These are phyloP conservation scores for Calonectria leucothoes DNA, from an alignment of 2,329 filamentous ascomycete genomes.

Conservation along the genomic window DNA sequence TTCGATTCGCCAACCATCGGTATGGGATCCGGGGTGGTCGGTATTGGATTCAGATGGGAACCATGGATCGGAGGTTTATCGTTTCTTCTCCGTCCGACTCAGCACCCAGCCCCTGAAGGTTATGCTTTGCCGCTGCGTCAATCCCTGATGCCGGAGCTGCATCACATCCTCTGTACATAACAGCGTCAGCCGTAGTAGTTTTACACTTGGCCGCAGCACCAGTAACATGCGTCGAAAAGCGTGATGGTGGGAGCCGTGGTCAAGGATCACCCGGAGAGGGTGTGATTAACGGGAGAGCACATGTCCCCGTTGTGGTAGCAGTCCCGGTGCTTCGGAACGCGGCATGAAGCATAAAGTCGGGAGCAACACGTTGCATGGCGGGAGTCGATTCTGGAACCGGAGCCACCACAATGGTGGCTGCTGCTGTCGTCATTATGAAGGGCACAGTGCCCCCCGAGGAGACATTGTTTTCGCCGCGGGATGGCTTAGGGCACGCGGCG, in stretches of 20 bases:
- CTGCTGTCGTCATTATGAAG: not conserved
- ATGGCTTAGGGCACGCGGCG: not conserved
- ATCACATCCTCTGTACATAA: not conserved
- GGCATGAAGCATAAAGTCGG: slow-evolving; percentile 2
- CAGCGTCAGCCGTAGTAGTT: not conserved
- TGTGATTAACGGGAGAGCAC: slow-evolving; percentile 9
- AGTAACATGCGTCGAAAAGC: not conserved
- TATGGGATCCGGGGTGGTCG: slow-evolving; percentile 8
- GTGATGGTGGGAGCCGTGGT: not conserved
- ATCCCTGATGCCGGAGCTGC: slow-evolving; percentile 6
- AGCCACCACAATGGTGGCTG: not conserved
- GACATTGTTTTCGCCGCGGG: not conserved
- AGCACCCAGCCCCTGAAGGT: slow-evolving; percentile 5
- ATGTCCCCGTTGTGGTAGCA: slow-evolving; percentile 9
- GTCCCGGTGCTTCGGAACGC: slow-evolving; percentile 4
- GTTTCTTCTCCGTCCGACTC: slow-evolving; percentile 20
- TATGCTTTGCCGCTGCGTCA: not conserved
- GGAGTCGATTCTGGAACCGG: not conserved
- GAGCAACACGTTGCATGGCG: slow-evolving; percentile 6
- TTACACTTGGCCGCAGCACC: not conserved
- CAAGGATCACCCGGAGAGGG: not conserved
- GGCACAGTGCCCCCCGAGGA: not conserved
- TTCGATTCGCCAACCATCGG: slow-evolving; percentile 3
- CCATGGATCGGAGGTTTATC: slow-evolving; percentile 15
- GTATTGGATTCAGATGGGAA: slow-evolving; percentile 14